Evolutionary conservation across 805 yeast genomes (phyloP).

Genomic region (Nakazawaea sp.): DNA sequence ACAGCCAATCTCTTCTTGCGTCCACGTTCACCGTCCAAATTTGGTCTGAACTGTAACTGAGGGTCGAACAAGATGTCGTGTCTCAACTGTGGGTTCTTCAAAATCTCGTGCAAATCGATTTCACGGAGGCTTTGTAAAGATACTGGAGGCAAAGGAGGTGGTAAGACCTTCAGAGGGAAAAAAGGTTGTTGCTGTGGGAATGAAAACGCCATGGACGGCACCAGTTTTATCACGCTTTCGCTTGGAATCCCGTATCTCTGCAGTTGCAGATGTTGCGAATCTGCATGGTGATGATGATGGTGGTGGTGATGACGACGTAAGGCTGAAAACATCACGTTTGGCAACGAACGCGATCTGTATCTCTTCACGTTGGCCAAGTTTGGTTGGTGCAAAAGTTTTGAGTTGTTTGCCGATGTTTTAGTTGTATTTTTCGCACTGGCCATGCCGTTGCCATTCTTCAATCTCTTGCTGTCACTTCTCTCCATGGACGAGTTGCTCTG

Average conservation of each 20-base stretch:
- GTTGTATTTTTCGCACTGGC: slow-evolving; percentile 1
- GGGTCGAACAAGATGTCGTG: slow-evolving; percentile 94
- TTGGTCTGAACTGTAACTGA: slow-evolving; percentile 84
- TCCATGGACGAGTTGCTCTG: no score
- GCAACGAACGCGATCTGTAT: slow-evolving; percentile 10
- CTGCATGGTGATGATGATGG: slow-evolving; percentile 3
- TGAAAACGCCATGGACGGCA: slow-evolving; percentile 9
- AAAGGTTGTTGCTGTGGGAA: slow-evolving; percentile 11
- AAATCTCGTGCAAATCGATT: slow-evolving; percentile 80
- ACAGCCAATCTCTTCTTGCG: slow-evolving; percentile 66
- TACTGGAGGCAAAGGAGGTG: slow-evolving; percentile 64
- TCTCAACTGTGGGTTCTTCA: slow-evolving; percentile 86
- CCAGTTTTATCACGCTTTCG: slow-evolving; percentile 5
- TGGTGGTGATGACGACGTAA: slow-evolving; percentile 8
- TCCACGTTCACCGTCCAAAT: slow-evolving; percentile 87
- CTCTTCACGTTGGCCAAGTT: slow-evolving; percentile 5
- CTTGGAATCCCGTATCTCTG: slow-evolving; percentile 2
- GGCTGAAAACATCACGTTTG: slow-evolving; percentile 9
- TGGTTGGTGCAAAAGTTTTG: no score
- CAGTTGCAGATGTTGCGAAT: not conserved
- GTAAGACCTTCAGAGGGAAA: slow-evolving; percentile 13
- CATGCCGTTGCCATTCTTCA: not conserved
- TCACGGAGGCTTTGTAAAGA: slow-evolving; percentile 76
- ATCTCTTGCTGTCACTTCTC: not conserved
- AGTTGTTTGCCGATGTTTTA: no score